Base-by-base conservation (phyloP, 1,139 yeast species). In the Yamadazyma triangularis region DNA sequence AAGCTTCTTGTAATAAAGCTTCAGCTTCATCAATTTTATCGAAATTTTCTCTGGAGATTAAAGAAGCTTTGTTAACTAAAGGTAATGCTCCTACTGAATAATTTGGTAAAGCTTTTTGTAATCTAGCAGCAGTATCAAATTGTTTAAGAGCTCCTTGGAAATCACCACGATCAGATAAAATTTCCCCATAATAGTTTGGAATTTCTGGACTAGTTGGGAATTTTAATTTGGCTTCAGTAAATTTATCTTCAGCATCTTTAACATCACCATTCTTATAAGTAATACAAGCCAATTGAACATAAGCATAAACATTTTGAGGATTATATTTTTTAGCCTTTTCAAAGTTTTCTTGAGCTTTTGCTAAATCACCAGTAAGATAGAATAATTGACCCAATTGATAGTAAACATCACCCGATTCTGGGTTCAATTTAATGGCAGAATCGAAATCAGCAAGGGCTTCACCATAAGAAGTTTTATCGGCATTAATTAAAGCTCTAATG, bases 161-260 rank as follows among this genome's bases (percentile, higher is more conserved):
- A 45, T 84, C 85, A 48, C 84, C 83, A 49, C 77, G 75, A 55
- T 91, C 97, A 42, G 88, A 79, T 51, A 89, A 71, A 32, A 91
- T 82, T 65, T 91, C 98, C 53, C 97, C 98, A 53, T 80, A 87
- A 61, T 89, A 93, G 67, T 88, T 89, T 63, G 93, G 95, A 47
- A 88, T 85, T 59, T 87, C 96, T 33, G 96, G 87, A 31, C 83
- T 73, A 22, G 91, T 76, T 47, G 96, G 93, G 77, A 86, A 87
- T 55, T 71, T 73, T 57, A 73, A 69, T 51, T 78, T 77, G 27
- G 95, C 87, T 45, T 75, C 79, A 43, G 76, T 71, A 65, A 91
- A 91, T 42, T 77, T 68, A 38, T 73, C 73, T 55, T 77, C 77
- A 38, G 93, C 80, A 34, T 69, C 75, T 33, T 58, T 60, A 33